Evolutionary conservation across 2,329 filamentous ascomycete species (phyloP).

Genomic region (Sporothrix schenckii): DNA sequence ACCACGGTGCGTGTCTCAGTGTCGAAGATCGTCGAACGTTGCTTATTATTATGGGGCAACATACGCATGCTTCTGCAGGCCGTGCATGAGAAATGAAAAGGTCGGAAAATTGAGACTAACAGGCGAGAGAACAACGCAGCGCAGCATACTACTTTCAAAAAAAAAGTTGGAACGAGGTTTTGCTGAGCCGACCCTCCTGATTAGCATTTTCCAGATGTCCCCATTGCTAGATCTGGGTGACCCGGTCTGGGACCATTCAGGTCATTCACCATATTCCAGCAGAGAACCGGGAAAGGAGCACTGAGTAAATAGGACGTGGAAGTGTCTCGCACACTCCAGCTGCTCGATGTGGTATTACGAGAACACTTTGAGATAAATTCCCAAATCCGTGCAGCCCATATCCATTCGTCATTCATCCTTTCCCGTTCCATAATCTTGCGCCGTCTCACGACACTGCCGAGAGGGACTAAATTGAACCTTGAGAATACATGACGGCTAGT

Average conservation of each 20-base stretch:
- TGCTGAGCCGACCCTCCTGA: neutral
- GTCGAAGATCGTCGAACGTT: conserved; percentile 2
- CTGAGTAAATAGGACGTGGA: neutral
- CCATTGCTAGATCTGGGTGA: neutral
- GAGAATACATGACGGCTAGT: neutral
- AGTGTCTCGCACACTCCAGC: neutral
- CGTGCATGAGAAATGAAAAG: conserved; percentile 1
- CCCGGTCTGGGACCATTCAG: neutral
- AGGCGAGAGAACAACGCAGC: neutral
- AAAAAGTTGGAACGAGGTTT: too few relatives aligned
- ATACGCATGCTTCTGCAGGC: neutral
- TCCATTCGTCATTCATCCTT: neutral
- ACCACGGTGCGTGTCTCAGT: conserved; percentile 16
- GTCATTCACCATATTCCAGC: neutral
- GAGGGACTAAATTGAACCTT: neutral
- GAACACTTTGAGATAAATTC: too few relatives aligned
- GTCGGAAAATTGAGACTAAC: neutral
- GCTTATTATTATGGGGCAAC: conserved; percentile 8
- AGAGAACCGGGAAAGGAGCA: conserved; percentile 4
- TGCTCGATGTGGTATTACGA: conserved; percentile 3
- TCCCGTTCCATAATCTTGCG: neutral
- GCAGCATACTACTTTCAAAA: too few relatives aligned
- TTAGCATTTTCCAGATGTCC: conserved; percentile 11
- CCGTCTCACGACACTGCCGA: neutral
- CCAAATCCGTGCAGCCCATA: conserved; percentile 3